A percentile compares a stretch with the other conserved stretches of the same genome.
These are phyloP conservation scores for Lentinus polychrous DNA, from an alignment of 1,284 basidiomycete genomes.

Conservation along the genomic window DNA sequence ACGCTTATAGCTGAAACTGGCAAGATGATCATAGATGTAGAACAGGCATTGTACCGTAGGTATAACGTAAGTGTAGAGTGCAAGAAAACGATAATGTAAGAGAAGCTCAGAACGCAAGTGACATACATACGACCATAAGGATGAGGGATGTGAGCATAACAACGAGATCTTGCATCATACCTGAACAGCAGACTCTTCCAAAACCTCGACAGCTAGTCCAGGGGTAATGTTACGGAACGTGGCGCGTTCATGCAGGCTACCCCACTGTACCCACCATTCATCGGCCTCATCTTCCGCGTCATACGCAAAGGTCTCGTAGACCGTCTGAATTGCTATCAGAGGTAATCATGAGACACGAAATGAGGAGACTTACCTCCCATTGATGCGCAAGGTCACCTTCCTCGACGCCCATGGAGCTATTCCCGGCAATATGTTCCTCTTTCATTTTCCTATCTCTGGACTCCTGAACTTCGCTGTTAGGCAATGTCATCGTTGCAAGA, in stretches of 20 bases:
- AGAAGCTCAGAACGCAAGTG: background rate
- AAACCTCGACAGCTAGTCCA: background rate
- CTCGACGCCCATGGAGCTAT: slow-evolving; percentile 16
- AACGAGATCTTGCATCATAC: background rate
- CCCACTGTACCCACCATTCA: slow-evolving; percentile 32
- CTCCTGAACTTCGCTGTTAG: slow-evolving; percentile 33
- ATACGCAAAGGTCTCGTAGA: slow-evolving; percentile 24
- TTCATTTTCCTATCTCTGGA: slow-evolving; percentile 33
- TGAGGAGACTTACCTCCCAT: slow-evolving; percentile 10
- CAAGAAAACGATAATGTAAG: too few relatives aligned
- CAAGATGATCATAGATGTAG: too few relatives aligned
- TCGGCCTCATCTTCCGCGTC: slow-evolving; percentile 29
- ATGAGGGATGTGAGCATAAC: background rate
- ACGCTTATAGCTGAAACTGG: too few relatives aligned
- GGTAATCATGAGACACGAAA: background rate
- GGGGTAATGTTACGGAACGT: slow-evolving; percentile 4
- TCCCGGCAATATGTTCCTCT: slow-evolving; percentile 13
- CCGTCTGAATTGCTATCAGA: slow-evolving; percentile 13
- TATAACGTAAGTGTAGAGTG: too few relatives aligned
- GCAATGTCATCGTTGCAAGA: slow-evolving; percentile 29
- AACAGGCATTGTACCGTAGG: too few relatives aligned
- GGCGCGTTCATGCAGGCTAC: slow-evolving; percentile 18
- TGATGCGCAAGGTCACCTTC: slow-evolving; percentile 6
- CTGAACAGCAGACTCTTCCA: background rate
- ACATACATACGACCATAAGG: background rate